Base-by-base conservation (phyloP, 345 rosid genomes). In the Eucalyptus melliodora region DNA sequence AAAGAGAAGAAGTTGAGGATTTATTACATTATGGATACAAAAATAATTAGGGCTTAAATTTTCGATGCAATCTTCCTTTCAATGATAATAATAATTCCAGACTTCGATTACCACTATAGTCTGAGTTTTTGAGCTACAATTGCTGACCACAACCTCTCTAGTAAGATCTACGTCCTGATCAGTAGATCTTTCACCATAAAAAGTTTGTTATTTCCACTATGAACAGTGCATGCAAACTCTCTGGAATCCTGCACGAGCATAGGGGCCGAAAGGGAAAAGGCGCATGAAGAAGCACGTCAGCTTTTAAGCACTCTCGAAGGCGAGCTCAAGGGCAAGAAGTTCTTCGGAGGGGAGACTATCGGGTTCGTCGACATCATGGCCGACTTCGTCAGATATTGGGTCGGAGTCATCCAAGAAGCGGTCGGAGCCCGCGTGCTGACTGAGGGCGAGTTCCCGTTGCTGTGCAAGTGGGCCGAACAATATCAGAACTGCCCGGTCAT, bases 331-430 rank as follows among this genome's bases (percentile, higher is more conserved):
- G 92, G 91, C 53, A 94, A 92, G 89, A 94, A 5, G 86, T 94
- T 93, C 92, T 94, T 96, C 12, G 96, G 98, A 49, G 95, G 96
- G 37, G 94, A 96, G 21, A 93, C 50, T 10, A 90, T 94, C 31
- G 97, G 96, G 19, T 56, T 93, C 44, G 95, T 95, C 56, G 96
- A 96, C 88, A 92, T 96, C 34, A 93, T 56, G 12, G 95, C 93
- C 24, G 88, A 60, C 89, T 91, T 93, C 87, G 17, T 94, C 59
- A 90, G 89, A 14, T 87, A 69, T 80, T 95, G 97, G 96, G 9
- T 90, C 10, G 88, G 87, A 44, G 80, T 90, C 23, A 14, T 89
- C 26, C 90, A 93, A 89, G 94, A 95, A 72, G 94, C 87, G n/a
- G 55, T 55, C 7, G 95, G 93, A 12, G 30, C 93, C 37, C 88